Conservation (phyloP, 176 grass and related monocot species). For the Poa pratensis region DNA sequence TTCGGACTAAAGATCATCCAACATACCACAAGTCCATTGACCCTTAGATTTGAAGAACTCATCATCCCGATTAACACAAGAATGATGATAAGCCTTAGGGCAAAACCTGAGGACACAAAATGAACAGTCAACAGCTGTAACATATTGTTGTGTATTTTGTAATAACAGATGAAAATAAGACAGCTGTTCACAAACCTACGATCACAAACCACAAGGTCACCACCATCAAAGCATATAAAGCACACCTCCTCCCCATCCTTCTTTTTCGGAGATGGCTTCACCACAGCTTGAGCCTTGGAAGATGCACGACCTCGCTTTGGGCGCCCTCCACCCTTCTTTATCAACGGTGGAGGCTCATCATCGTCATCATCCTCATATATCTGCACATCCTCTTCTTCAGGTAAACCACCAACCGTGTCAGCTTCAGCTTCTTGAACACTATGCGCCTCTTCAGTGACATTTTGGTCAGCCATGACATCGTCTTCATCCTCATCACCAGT, state of each 20-base stretch:
- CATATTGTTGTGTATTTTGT: conserved; percentile 18
- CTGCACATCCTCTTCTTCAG: conserved; percentile 46
- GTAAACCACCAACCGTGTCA: conserved; percentile 40
- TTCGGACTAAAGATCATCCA: conserved; percentile 24
- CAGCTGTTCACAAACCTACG: conserved; percentile 68
- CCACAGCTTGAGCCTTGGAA: conserved; percentile 56
- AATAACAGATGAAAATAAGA: conserved; percentile 29
- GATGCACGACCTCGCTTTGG: conserved; percentile 77
- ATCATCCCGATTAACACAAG: conserved; percentile 95
- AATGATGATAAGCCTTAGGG: conserved; percentile 95
- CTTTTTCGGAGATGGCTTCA: conserved; percentile 44
- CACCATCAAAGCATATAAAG: conserved; percentile 99
- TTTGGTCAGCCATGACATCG: conserved; percentile 32
- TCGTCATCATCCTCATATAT: conserved; percentile 51
- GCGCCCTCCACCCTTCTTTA: conserved; percentile 60
- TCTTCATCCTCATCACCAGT: conserved; percentile 51
- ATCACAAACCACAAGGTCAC: conserved; percentile 97
- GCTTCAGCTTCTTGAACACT: conserved; percentile 40
- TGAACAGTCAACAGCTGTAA: conserved; percentile 41
- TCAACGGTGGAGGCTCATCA: conserved; percentile 47
- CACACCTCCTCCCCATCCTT: conserved; percentile 94
- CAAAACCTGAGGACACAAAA: conserved; percentile 65
- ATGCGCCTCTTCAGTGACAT: conserved; percentile 45
- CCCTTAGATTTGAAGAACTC: conserved; percentile 94
- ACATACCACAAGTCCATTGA: conserved; percentile 96